Conservation (phyloP, 257 asterid species). For the Haberlea rhodopensis region DNA sequence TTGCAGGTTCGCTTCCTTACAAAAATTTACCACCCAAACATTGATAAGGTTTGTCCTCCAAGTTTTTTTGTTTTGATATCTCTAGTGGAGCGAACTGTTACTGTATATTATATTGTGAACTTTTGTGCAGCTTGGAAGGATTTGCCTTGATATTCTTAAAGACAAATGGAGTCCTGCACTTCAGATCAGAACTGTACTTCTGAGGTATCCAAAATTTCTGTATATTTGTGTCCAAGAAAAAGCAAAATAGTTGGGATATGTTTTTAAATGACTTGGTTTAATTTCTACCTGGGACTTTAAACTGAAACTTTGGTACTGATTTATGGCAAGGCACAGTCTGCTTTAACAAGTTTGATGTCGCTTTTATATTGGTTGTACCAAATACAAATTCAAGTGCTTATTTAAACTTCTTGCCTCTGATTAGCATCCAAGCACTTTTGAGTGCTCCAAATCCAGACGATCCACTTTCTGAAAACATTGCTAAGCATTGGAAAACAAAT, state of each 20-base stretch:
- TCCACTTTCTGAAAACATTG: slow-evolving; percentile 98
- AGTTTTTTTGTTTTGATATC: slow-evolving; percentile 18
- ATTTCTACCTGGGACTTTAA: neutral
- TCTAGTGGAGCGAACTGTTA: neutral
- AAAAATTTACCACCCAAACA: slow-evolving; percentile 99
- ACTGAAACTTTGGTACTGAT: neutral
- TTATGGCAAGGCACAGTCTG: neutral
- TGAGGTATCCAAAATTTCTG: slow-evolving; percentile 60
- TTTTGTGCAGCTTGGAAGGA: slow-evolving; percentile 90
- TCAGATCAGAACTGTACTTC: slow-evolving; percentile 96
- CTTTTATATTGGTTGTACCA: neutral
- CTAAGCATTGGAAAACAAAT: slow-evolving; percentile 97
- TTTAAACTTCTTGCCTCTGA: neutral
- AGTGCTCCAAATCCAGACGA: slow-evolving; percentile 99
- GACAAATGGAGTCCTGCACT: slow-evolving; percentile 99
- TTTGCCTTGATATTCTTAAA: slow-evolving; percentile 95
- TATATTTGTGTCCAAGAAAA: slow-evolving; percentile 8
- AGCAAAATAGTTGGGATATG: slow-evolving; percentile 8
- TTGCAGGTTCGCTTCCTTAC: slow-evolving; percentile 98
- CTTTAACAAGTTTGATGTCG: neutral
- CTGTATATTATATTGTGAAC: slow-evolving; percentile 20
- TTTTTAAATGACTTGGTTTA: neutral
- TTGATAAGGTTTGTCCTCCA: slow-evolving; percentile 73
- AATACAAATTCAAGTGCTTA: neutral
- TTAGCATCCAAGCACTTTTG: slow-evolving; percentile 97